These are phyloP conservation scores for Russula compacta DNA, from an alignment of 768 basidiomycete species.

Conservation along the genomic window DNA sequence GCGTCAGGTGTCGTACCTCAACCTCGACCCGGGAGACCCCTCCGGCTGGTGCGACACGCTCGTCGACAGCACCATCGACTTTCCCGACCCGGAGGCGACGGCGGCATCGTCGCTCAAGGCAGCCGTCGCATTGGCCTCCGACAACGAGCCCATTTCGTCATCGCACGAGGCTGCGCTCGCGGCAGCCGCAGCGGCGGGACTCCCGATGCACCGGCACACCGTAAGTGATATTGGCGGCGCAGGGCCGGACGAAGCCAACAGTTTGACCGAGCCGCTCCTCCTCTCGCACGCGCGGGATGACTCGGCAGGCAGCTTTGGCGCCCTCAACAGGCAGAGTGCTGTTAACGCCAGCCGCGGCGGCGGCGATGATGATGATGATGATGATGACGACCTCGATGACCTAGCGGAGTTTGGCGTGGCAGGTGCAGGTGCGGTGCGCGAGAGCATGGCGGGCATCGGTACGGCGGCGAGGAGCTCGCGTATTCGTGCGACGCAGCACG, in stretches of 20 bases:
- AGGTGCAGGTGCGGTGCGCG: neutral
- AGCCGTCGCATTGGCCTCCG: neutral
- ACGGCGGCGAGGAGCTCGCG: conserved; percentile 32
- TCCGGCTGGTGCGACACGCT: conserved; percentile 17
- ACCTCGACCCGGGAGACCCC: conserved; percentile 15
- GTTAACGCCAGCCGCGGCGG: neutral
- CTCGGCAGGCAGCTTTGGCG: conserved; percentile 24
- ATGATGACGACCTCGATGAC: too few species aligned
- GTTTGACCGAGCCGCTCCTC: conserved; percentile 27
- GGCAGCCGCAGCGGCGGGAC: neutral
- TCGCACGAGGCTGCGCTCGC: neutral
- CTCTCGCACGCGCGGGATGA: conserved; percentile 22
- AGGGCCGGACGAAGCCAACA: neutral
- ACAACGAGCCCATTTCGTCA: neutral
- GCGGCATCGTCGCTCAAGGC: too few species aligned
- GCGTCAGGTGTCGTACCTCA: conserved; percentile 10
- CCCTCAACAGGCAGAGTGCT: neutral
- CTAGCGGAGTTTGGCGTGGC: neutral
- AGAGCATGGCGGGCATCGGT: conserved; percentile 40
- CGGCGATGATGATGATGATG: neutral
- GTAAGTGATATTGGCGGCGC: conserved; percentile 10
- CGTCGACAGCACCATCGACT: conserved; percentile 13
- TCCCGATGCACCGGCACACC: conserved; percentile 4
- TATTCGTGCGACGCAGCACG: neutral
- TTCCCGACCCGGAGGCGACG: neutral